These are phyloP conservation scores for Hebeloma cylindrosporum DNA, from an alignment of 768 basidiomycete species.

Conservation along the genomic window DNA sequence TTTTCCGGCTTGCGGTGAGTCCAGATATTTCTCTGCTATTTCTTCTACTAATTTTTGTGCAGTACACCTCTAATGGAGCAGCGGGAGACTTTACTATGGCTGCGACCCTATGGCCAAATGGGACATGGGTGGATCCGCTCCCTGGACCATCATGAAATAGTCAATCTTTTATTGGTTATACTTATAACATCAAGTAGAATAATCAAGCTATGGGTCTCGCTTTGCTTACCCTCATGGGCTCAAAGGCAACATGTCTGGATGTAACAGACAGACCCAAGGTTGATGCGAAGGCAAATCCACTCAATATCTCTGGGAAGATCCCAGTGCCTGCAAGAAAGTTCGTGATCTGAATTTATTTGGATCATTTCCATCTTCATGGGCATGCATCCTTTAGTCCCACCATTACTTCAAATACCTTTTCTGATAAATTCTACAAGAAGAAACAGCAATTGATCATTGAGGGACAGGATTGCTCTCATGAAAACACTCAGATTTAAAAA, in stretches of 20 bases:
- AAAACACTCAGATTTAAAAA: no score
- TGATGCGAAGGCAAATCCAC: slow-evolving; percentile 61
- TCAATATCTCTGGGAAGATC: slow-evolving; percentile 60
- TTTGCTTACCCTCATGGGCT: slow-evolving; percentile 2
- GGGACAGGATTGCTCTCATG: no score
- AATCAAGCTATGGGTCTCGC: slow-evolving; percentile 1
- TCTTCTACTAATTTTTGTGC: slow-evolving; percentile 7
- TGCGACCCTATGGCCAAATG: slow-evolving; percentile 74
- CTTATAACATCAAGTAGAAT: slow-evolving; percentile 8
- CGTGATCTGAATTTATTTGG: slow-evolving; percentile 7
- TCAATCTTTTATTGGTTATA: slow-evolving; percentile 1
- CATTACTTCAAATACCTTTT: no score
- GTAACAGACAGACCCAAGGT: slow-evolving; percentile 51
- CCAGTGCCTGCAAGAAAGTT: slow-evolving; percentile 43
- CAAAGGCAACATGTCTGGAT: slow-evolving; percentile 51
- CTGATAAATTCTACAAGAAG: slow-evolving; percentile 2
- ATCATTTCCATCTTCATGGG: slow-evolving; percentile 18
- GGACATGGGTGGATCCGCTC: slow-evolving; percentile 75
- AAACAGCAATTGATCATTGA: background rate
- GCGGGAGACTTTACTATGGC: slow-evolving; percentile 81
- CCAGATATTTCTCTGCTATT: slow-evolving; percentile 4
- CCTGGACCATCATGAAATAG: slow-evolving; percentile 58
- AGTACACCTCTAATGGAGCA: slow-evolving; percentile 49
- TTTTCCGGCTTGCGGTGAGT: slow-evolving; percentile 79
- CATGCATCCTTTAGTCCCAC: slow-evolving; percentile 33